A percentile compares a stretch with the other conserved stretches of the same genome.
Conservation (phyloP, 352 stramenopile species). For the Hyaloperonospora brassicae region DNA sequence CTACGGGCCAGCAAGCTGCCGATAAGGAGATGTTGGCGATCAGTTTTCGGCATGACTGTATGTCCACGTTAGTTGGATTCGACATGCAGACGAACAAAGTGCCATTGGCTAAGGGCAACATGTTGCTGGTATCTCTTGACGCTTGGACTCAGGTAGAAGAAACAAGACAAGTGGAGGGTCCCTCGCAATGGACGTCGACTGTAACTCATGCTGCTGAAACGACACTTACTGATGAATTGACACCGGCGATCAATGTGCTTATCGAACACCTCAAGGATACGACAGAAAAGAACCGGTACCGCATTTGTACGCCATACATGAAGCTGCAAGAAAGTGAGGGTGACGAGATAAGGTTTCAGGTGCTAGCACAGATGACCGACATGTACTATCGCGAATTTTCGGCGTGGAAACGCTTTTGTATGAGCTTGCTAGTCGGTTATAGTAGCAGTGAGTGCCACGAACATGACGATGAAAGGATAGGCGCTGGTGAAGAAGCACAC, state of each 20-base stretch:
- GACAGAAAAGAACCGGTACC: constrained; percentile 63
- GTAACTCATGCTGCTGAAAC: neutral
- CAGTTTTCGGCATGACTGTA: constrained; percentile 50
- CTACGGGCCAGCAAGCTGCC: constrained; percentile 17
- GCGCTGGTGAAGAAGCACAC: constrained; percentile 15
- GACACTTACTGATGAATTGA: constrained; percentile 48
- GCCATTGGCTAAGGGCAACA: constrained; percentile 22
- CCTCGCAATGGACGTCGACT: constrained; percentile 3
- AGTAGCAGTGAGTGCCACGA: constrained; percentile 6
- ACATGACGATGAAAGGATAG: constrained; percentile 11
- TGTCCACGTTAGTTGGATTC: constrained; percentile 40
- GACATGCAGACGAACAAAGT: constrained; percentile 41
- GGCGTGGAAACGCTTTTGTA: constrained; percentile 69
- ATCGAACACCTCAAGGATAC: constrained; percentile 71
- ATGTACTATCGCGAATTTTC: constrained; percentile 70
- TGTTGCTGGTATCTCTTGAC: constrained; percentile 57
- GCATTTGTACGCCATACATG: constrained; percentile 43
- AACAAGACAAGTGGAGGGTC: neutral
- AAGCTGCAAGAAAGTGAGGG: constrained; percentile 33
- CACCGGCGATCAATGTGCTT: constrained; percentile 64
- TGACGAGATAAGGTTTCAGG: constrained; percentile 21
- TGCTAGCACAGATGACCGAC: constrained; percentile 37
- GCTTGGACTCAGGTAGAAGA: constrained; percentile 19
- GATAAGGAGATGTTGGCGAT: constrained; percentile 34
- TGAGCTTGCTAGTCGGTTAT: constrained; percentile 60